These are phyloP conservation scores for Leptoxyphium fumago DNA, from an alignment of 2,329 filamentous ascomycete species.

Conservation along the genomic window DNA sequence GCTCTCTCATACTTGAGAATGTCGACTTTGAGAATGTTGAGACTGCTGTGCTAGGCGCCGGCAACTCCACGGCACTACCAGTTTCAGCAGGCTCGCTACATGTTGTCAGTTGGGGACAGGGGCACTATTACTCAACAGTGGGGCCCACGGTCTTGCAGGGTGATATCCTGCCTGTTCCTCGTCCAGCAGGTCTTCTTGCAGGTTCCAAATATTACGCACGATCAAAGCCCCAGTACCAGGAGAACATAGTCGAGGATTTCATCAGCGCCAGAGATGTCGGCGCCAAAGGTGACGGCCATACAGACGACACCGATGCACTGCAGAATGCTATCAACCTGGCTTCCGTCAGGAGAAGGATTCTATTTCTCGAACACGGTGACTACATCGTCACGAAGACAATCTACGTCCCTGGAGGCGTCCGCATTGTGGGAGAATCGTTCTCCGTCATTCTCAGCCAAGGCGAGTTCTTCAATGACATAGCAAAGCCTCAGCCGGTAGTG, in stretches of 20 bases:
- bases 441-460: conserved; percentile 45
- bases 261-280: conserved; percentile 27
- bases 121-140: conserved; percentile 28
- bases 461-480: conserved; percentile 39
- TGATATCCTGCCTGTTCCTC: conserved; percentile 26
- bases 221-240: conserved; percentile 41
- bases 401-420: conserved; percentile 44
- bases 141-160: conserved; percentile 32
- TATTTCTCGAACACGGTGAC: conserved; percentile 63
- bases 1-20: conserved; percentile 42
- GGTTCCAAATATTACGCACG: conserved; percentile 34
- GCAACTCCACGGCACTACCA: conserved; percentile 21
- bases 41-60: conserved; percentile 26
- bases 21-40: conserved; percentile 36
- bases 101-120: conserved; percentile 29
- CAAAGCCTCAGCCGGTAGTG: conserved; percentile 48
- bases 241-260: conserved; percentile 24
- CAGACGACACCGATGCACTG: conserved; percentile 46
- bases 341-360: conserved; percentile 35
- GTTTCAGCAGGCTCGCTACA: conserved; percentile 21
- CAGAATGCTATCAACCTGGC: conserved; percentile 42
- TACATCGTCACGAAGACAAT: conserved; percentile 55
- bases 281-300: conserved; percentile 38
- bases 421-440: conserved; percentile 46
- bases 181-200: conserved; percentile 30